Conservation (phyloP, 1,139 yeast genomes). For the Kurtzmaniella quercitrusa region DNA sequence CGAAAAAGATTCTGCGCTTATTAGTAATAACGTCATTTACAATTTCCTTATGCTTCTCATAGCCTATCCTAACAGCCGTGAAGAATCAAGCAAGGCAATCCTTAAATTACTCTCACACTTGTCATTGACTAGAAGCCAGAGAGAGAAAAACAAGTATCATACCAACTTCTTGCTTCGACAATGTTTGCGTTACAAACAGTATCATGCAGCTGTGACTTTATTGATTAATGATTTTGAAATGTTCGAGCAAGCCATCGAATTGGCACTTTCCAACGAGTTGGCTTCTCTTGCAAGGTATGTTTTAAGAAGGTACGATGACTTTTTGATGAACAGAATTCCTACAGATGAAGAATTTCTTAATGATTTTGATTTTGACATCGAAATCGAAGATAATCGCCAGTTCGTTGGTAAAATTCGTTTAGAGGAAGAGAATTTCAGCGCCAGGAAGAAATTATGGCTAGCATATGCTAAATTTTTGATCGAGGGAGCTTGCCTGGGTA, state of each 20-base stretch:
- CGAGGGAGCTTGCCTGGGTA: constrained; percentile 27
- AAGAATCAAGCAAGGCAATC: constrained; percentile 22
- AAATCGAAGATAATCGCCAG: constrained; percentile 12
- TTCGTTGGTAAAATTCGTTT: constrained; percentile 23
- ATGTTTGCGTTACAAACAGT: constrained; percentile 57
- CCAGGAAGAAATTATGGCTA: constrained; percentile 73
- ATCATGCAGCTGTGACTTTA: constrained; percentile 66
- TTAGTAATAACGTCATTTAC: constrained; percentile 52
- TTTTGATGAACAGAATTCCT: constrained; percentile 11
- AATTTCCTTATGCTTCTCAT: constrained; percentile 71
- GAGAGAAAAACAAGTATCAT: constrained; percentile 38
- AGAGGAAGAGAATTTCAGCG: constrained; percentile 33
- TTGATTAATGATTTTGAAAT: constrained; percentile 60
- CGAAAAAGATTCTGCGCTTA: constrained; percentile 29
- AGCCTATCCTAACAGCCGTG: constrained; percentile 47
- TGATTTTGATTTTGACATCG: constrained; percentile 8
- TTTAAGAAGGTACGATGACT: constrained; percentile 30
- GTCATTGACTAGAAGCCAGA: not conserved
- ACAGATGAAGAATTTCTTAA: constrained; percentile 3
- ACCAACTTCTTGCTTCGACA: constrained; percentile 71
- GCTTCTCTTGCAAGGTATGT: constrained; percentile 51
- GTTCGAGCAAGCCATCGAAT: constrained; percentile 74
- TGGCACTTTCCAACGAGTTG: constrained; percentile 64
- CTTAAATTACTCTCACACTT: constrained; percentile 19
- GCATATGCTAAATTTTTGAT: constrained; percentile 62